Base-by-base conservation (phyloP, 2,329 filamentous ascomycete species). In the Penicillium sclerotigenum region DNA sequence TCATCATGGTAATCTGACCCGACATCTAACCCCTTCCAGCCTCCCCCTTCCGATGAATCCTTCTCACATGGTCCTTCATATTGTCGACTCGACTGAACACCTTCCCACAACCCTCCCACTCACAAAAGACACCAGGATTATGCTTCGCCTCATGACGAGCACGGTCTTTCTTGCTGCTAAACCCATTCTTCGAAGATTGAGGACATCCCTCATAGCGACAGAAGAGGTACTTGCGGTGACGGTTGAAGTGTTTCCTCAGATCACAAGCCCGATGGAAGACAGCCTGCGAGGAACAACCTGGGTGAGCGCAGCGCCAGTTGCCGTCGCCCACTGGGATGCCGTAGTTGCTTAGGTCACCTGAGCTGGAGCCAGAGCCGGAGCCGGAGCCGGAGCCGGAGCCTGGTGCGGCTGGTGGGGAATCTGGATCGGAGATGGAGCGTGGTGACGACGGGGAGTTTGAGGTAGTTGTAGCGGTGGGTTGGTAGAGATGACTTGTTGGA, bases 11-110 rank as follows among this genome's bases (percentile, higher is more conserved):
- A 29, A 14, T 31, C 40, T 13, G 6, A 41, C 10, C 10, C 22
- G 6, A 37, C 1, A 20, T 11, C 45, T n/a, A 52, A 33, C 8
- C 26, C 33, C 20, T 51, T 16, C 31, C 40, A 28, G 34, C 6
- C 20, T 46, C 31, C 5, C 33, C 49, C 37, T 65, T 70, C 57
- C 65, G 65, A 61, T 79, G 77, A 52, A 79, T 78, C 29, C 77
- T 64, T 42, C 75, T 62, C 28, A 79, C 75, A 68, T 79, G 77
- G 62, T 79, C 77, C 52, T 78, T 78, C 83, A 86, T 86, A 59
- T 86, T 86, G 65, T 86, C 83, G 24, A 84, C 80, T 31, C 83
- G 76, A 67, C 81, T 84, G 66, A 86, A 86, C 3, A 86, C 74
- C 46, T 83, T 72, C 52, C 78, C 78, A 67, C 83, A 86, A 7